Percentiles rank a stretch among this genome's conserved stretches.
Evolutionary conservation across 805 yeast species (phyloP).

Genomic region (Peterozyma xylosa): DNA sequence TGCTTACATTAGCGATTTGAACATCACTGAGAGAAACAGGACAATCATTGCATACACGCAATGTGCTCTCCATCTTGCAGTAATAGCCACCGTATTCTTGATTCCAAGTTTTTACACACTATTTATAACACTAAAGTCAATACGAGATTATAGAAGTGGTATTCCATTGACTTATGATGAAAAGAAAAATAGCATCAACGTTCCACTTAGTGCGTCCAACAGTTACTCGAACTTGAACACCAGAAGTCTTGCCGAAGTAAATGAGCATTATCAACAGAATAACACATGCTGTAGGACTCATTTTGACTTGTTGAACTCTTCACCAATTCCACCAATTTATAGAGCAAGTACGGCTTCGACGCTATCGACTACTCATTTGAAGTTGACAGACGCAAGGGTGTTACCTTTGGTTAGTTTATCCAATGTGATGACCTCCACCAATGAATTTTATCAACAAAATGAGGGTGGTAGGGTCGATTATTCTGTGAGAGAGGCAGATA

Average conservation of each 20-base stretch:
- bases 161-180: not conserved
- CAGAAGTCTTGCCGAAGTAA: not conserved
- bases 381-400: conserved; percentile 18
- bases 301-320: not conserved
- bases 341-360: conserved; percentile 3
- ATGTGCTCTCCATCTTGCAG: conserved; percentile 27
- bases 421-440: not conserved
- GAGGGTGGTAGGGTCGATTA: conserved; percentile 30
- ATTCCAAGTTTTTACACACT: conserved; percentile 18
- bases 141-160: conserved; percentile 12
- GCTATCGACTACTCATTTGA: conserved; percentile 9
- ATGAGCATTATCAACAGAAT: too few relatives aligned
- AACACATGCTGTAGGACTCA: not conserved
- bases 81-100: conserved; percentile 16
- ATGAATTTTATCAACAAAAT: not conserved
- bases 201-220: conserved; percentile 3
- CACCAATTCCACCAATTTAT: not conserved
- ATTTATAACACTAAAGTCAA: conserved; percentile 12
- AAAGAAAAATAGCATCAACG: not conserved
- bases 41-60: conserved; percentile 38
- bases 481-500: conserved; percentile 54
- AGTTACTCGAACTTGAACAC: not conserved
- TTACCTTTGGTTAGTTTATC: conserved; percentile 13
- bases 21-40: conserved; percentile 27
- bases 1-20: conserved; percentile 30